Evolutionary conservation across 1,284 basidiomycete species (phyloP).

Genomic region (Golubevia pallescens): DNA sequence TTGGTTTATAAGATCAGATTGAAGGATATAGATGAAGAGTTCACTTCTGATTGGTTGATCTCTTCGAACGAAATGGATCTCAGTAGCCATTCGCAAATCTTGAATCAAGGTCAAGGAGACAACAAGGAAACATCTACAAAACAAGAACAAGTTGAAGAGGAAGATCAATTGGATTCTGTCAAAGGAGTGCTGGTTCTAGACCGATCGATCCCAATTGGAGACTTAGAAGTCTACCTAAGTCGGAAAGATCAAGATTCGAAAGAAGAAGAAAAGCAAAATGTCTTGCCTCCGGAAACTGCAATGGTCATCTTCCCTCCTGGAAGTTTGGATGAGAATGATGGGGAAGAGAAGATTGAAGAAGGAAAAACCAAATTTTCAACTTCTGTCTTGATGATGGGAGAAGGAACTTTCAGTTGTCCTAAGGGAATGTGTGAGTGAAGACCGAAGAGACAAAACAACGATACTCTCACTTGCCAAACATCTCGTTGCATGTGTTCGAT

Average conservation of each 20-base stretch:
- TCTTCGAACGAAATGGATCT: too few species aligned
- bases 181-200: slow-evolving; percentile 7
- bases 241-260: background rate
- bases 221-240: background rate
- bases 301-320: slow-evolving; percentile 82
- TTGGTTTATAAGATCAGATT: too few species aligned
- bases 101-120: too few species aligned
- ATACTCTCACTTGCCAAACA: too few species aligned
- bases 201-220: background rate
- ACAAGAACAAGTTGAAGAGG: too few species aligned
- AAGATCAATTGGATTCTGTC: background rate
- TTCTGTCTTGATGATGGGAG: slow-evolving; percentile 73
- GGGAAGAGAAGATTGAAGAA: slow-evolving; percentile 64
- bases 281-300: slow-evolving; percentile 70
- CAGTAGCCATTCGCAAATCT: too few species aligned
- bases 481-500: too few species aligned
- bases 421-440: slow-evolving; percentile 69
- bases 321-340: slow-evolving; percentile 66
- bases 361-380: slow-evolving; percentile 68
- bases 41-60: too few species aligned
- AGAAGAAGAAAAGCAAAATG: background rate
- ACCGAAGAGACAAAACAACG: too few species aligned
- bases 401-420: slow-evolving; percentile 83
- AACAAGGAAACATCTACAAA: background rate
- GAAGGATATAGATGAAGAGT: too few species aligned